These are phyloP conservation scores for Colletotrichum abscissum DNA, from an alignment of 2,329 filamentous ascomycete species.

Conservation along the genomic window DNA sequence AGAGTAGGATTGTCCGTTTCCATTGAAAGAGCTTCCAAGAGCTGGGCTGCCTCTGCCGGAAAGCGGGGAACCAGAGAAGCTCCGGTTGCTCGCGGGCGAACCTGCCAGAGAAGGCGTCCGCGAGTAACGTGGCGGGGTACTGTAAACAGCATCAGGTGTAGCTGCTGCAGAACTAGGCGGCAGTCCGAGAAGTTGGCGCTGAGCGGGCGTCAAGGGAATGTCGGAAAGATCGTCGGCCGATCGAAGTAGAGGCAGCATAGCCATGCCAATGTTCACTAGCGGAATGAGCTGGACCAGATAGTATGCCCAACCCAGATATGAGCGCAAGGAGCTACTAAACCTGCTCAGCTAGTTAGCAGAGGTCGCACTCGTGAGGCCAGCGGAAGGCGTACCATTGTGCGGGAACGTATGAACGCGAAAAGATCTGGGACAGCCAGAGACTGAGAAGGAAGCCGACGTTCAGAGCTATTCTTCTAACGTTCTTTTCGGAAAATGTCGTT, in stretches of 20 bases:
- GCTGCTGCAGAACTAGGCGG: conserved; percentile 72
- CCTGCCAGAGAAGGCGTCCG: conserved; percentile 75
- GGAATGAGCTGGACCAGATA: conserved; percentile 66
- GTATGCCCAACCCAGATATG: conserved; percentile 57
- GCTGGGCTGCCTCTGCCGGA: conserved; percentile 66
- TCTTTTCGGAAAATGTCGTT: conserved; percentile 81
- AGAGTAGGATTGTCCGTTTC: conserved; percentile 60
- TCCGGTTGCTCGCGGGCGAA: conserved; percentile 70
- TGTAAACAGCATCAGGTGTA: conserved; percentile 75
- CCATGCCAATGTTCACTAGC: conserved; percentile 76
- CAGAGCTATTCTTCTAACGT: conserved; percentile 76
- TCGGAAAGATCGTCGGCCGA: conserved; percentile 83
- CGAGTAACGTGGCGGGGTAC: conserved; percentile 88
- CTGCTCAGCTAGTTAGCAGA: conserved; percentile 15
- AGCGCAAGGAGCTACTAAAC: conserved; percentile 15
- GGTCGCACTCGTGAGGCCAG: not conserved
- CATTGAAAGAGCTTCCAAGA: conserved; percentile 47
- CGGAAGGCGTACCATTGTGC: conserved; percentile 51
- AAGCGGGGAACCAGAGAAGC: conserved; percentile 68
- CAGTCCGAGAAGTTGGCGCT: conserved; percentile 86
- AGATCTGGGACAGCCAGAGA: conserved; percentile 49
- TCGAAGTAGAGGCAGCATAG: conserved; percentile 78
- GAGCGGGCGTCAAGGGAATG: conserved; percentile 89
- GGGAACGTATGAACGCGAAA: conserved; percentile 49
- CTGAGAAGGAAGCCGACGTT: conserved; percentile 66